A percentile compares a stretch with the other conserved stretches of the same genome.
Conservation (phyloP, 1,284 basidiomycete genomes). For the Trichosporon faecale region DNA sequence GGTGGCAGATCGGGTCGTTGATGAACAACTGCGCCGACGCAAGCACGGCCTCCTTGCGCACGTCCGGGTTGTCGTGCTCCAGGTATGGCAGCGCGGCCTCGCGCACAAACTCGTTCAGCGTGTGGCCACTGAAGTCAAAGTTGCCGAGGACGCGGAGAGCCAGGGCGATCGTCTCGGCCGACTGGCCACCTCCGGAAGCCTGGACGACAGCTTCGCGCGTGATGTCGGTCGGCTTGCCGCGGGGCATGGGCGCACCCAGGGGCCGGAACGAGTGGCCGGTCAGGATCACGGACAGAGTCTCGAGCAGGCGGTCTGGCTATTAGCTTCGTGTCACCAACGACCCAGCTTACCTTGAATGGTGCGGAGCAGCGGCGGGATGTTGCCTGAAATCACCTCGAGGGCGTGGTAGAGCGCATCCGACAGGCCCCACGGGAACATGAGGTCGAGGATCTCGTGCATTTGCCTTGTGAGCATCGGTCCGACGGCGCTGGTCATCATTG, state of each 20-base stretch:
- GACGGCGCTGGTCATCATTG: slow-evolving; percentile 91
- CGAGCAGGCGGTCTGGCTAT: slow-evolving; percentile 72
- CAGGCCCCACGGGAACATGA: slow-evolving; percentile 94
- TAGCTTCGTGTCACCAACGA: not conserved
- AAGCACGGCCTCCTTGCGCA: slow-evolving; percentile 84
- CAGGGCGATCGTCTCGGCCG: slow-evolving; percentile 73
- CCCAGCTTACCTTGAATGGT: slow-evolving; percentile 76
- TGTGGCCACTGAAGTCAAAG: slow-evolving; percentile 94
- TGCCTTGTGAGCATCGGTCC: slow-evolving; percentile 94
- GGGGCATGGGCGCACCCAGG: slow-evolving; percentile 63
- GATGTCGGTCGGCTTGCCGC: slow-evolving; percentile 50
- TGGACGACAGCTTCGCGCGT: slow-evolving; percentile 60
- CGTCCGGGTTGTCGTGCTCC: slow-evolving; percentile 86
- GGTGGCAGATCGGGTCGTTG: slow-evolving; percentile 93
- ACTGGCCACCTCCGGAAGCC: slow-evolving; percentile 55
- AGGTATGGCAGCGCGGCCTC: slow-evolving; percentile 89
- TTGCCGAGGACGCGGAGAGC: slow-evolving; percentile 84
- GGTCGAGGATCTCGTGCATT: slow-evolving; percentile 91
- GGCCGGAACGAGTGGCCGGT: slow-evolving; percentile 80
- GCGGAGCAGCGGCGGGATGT: slow-evolving; percentile 85
- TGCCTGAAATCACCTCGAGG: slow-evolving; percentile 76
- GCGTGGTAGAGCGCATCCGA: slow-evolving; percentile 86
- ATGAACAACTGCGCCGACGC: slow-evolving; percentile 91
- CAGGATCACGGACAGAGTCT: slow-evolving; percentile 73
- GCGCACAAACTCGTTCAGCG: slow-evolving; percentile 94